A percentile compares a stretch with the other conserved stretches of the same genome.
phyloP scores from a whole-genome alignment of 768 basidiomycete genomes.

The Leucosporidium scottii region DNA sequence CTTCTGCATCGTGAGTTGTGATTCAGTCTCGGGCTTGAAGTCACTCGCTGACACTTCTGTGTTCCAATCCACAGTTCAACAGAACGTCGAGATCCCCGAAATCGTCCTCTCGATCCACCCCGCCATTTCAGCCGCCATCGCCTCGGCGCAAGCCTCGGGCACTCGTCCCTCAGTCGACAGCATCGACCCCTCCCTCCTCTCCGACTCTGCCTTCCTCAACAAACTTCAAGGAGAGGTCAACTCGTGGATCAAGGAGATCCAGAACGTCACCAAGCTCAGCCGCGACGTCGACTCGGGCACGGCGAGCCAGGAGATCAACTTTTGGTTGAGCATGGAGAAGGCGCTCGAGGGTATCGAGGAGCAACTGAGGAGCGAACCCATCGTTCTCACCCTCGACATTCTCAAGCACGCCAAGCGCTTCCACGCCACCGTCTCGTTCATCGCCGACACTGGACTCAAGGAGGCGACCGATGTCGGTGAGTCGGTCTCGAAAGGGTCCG shows the following conservation, averaged over 20 bases:
- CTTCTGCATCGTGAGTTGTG: slow-evolving; percentile 57
- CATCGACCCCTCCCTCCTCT: slow-evolving; percentile 69
- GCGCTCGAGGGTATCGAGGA: slow-evolving; percentile 88
- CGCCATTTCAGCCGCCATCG: slow-evolving; percentile 76
- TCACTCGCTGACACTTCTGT: neutral
- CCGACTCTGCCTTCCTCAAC: slow-evolving; percentile 87
- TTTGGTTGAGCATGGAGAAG: slow-evolving; percentile 91
- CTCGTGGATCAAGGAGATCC: slow-evolving; percentile 96
- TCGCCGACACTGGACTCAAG: slow-evolving; percentile 92
- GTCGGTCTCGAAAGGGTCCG: slow-evolving; percentile 35
- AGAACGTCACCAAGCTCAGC: slow-evolving; percentile 89
- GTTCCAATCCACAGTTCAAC: slow-evolving; percentile 53
- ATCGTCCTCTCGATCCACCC: slow-evolving; percentile 89
- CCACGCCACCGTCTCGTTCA: slow-evolving; percentile 93
- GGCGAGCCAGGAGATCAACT: slow-evolving; percentile 97
- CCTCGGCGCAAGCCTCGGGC: slow-evolving; percentile 48
- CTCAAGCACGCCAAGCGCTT: slow-evolving; percentile 93
- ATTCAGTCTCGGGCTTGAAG: too few species aligned
- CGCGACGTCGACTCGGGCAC: slow-evolving; percentile 90
- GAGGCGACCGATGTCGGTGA: slow-evolving; percentile 80
- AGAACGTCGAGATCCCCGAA: slow-evolving; percentile 98
- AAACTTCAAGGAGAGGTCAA: slow-evolving; percentile 89
- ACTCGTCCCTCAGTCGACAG: slow-evolving; percentile 58
- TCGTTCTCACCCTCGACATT: slow-evolving; percentile 59
- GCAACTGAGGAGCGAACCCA: slow-evolving; percentile 84